These are phyloP conservation scores for Coemansia umbellata DNA, from an alignment of 192 early-diverging fungal species.

Conservation along the genomic window DNA sequence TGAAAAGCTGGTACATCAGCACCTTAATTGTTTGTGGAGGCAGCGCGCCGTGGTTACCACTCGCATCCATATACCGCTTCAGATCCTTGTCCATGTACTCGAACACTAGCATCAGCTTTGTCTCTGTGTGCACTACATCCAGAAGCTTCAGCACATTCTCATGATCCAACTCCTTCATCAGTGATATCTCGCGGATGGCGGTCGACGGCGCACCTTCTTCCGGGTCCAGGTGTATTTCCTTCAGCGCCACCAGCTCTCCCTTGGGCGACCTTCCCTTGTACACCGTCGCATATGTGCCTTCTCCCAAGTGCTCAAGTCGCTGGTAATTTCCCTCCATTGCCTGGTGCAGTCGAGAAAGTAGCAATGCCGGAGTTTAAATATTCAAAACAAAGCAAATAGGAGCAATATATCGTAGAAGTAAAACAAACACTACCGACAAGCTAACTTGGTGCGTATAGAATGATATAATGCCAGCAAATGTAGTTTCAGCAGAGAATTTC, in stretches of 20 bases:
- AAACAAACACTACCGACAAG: too few species aligned
- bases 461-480: background rate
- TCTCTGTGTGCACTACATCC: slow-evolving; percentile 83
- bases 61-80: slow-evolving; percentile 80
- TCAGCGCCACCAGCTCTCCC: slow-evolving; percentile 89
- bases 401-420: too few species aligned
- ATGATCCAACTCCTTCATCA: slow-evolving; percentile 96
- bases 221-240: slow-evolving; percentile 88
- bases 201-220: slow-evolving; percentile 95
- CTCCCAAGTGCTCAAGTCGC: slow-evolving; percentile 90
- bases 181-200: slow-evolving; percentile 95
- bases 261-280: slow-evolving; percentile 79
- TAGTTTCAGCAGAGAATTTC: too few species aligned
- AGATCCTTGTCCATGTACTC: slow-evolving; percentile 87
- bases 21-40: slow-evolving; percentile 65
- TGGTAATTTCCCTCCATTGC: slow-evolving; percentile 57
- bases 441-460: too few species aligned
- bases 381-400: too few species aligned
- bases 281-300: slow-evolving; percentile 93
- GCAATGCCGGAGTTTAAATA: too few species aligned
- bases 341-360: too few species aligned
- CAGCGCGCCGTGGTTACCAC: slow-evolving; percentile 59
- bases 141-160: slow-evolving; percentile 83
- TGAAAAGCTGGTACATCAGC: slow-evolving; percentile 79
- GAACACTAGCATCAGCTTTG: slow-evolving; percentile 80